Conservation (phyloP, 768 basidiomycete species). For the Austroboletus festivus region DNA sequence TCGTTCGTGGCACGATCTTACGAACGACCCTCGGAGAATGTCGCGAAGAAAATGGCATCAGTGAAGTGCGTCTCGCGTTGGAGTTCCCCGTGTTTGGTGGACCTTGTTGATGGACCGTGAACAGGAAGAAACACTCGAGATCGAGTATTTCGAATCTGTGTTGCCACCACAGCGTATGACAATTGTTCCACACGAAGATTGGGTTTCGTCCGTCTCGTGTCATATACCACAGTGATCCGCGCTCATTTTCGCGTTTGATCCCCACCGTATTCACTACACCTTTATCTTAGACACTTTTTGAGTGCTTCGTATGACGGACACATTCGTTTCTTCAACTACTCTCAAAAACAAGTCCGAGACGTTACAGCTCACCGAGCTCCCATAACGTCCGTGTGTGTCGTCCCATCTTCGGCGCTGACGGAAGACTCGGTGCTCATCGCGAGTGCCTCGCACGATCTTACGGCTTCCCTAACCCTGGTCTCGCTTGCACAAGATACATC, state of each 20-base stretch:
- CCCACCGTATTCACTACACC: neutral
- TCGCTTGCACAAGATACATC: conserved; percentile 9
- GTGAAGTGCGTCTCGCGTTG: conserved; percentile 47
- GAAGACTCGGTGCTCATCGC: conserved; percentile 45
- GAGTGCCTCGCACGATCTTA: conserved; percentile 78
- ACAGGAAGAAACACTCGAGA: conserved; percentile 86
- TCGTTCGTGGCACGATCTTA: conserved; percentile 80
- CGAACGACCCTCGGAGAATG: conserved; percentile 69
- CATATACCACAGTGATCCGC: conserved; percentile 14
- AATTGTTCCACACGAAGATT: conserved; percentile 83
- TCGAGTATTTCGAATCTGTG: conserved; percentile 89
- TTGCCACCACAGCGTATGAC: conserved; percentile 83
- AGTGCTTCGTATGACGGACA: conserved; percentile 81
- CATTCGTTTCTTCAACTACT: conserved; percentile 70
- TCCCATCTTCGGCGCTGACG: conserved; percentile 36
- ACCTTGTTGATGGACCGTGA: conserved; percentile 7
- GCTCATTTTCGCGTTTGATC: neutral
- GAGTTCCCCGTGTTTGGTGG: neutral
- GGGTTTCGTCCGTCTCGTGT: conserved; percentile 83
- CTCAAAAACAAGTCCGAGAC: conserved; percentile 52
- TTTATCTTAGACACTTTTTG: conserved; percentile 53
- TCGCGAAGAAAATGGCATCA: conserved; percentile 65
- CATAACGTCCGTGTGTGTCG: conserved; percentile 59
- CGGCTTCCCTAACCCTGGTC: conserved; percentile 50
- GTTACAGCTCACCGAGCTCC: conserved; percentile 59